A percentile compares a stretch with the other conserved stretches of the same genome.
Evolutionary conservation across 2,329 filamentous ascomycete genomes (phyloP).

Genomic region (Drechslerella coelobrocha): DNA sequence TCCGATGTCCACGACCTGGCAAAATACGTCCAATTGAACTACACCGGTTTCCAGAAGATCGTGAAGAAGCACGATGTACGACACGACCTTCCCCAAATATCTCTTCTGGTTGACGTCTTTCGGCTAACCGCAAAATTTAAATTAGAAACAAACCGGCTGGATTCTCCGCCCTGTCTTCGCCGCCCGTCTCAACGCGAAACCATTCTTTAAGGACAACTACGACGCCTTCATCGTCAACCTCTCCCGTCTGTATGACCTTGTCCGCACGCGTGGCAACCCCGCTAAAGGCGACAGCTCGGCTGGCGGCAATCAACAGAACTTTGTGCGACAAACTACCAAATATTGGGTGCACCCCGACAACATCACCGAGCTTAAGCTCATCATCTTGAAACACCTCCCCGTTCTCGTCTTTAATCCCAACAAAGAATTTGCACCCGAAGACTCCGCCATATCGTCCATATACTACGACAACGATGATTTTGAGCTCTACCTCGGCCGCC

Average conservation of each 20-base stretch:
- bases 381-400: constrained; percentile 95
- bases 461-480: constrained; percentile 98
- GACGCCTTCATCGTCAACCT: constrained; percentile 94
- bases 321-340: constrained; percentile 95
- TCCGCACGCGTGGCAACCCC: constrained; percentile 89
- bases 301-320: constrained; percentile 90
- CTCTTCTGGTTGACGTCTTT: constrained; percentile 8
- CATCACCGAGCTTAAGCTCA: constrained; percentile 95
- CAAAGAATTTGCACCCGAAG: constrained; percentile 90
- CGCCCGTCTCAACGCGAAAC: constrained; percentile 88
- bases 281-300: constrained; percentile 90
- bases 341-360: constrained; percentile 99
- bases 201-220: constrained; percentile 99
- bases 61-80: constrained; percentile 98
- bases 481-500: constrained; percentile 89
- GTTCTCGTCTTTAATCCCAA: constrained; percentile 96
- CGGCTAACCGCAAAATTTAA: constrained; percentile 4
- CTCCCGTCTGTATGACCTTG: constrained; percentile 92
- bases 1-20: constrained; percentile 97
- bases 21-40: constrained; percentile 98
- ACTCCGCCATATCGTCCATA: constrained; percentile 95
- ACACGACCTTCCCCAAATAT: constrained; percentile 45
- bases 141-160: constrained; percentile 92
- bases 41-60: constrained; percentile 99
- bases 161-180: constrained; percentile 95